Evolutionary conservation across 2,329 filamentous ascomycete species (phyloP), one percentile per base, ranked within the genome.

Genomic region (Pyrenophora tritici-repentis): DNA sequence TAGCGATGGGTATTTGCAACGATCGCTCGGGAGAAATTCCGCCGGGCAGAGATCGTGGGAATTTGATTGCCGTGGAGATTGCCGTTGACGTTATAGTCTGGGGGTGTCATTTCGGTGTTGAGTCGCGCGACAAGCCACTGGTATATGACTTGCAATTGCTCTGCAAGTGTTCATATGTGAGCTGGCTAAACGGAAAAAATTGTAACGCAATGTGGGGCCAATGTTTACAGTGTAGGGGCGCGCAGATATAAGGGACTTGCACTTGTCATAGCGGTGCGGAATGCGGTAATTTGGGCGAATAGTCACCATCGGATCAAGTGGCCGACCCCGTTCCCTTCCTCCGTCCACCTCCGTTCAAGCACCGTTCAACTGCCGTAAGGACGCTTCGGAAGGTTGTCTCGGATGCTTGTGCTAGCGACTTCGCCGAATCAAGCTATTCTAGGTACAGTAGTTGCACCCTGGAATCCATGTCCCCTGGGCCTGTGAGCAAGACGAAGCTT

Each of bases 241-340:
- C 26, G 26, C 26, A 12, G 26, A 29, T 12, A 29, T 12, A 13
- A 29, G 26, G 26, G 26, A 29, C 26, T 29, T 29, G 26, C 26
- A 29, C 26, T 29, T 29, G 26, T 29, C 26, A 29, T 29, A 29
- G 26, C 26, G 26, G 26, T 37, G 22, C 48, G 22, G 31, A 29
- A 47, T 37, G 39, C 18, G 26, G 43, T 20, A 51, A 47, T 51
- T 20, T n/a, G 43, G 16, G 48, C 48, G 48, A 47, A 33, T 47
- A 31, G 41, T 42, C 26, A 38, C 7, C 29, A 37, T 16, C 38
- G 48, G 48, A 14, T 37, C 26, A 29, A 29, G 7, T 12, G 26
- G 8, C 10, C 26, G 26, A 10, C 26, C 26, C 26, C 37, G 10
- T n/a, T 16, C 16, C 36, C 37, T 32, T 8, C 13, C 24, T 24